phyloP scores from a whole-genome alignment of 768 basidiomycete species.

The Mrakia frigida region DNA sequence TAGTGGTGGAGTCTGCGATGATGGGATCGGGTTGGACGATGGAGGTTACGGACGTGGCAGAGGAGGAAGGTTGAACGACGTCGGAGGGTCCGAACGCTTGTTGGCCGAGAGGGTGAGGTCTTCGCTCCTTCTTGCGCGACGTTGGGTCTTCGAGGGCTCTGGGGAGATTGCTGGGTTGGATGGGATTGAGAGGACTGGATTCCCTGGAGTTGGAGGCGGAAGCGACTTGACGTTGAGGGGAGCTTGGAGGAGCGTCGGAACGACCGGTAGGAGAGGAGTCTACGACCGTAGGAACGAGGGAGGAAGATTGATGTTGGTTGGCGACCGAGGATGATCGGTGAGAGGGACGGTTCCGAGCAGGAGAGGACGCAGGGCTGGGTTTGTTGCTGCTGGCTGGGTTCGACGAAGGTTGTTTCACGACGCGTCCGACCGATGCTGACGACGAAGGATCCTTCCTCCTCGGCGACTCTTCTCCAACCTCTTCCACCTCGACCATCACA shows the following conservation, averaged over 20 bases:
- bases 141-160: neutral
- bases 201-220: too few relatives aligned
- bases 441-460: neutral
- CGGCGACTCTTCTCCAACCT: neutral
- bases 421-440: neutral
- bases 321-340: neutral
- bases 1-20: too few relatives aligned
- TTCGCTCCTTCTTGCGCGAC: neutral
- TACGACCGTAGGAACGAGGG: neutral
- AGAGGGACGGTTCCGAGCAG: neutral
- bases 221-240: neutral
- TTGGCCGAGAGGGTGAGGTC: constrained; percentile 13
- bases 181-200: neutral
- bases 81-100: neutral
- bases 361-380: neutral
- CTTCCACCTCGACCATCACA: neutral
- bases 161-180: neutral
- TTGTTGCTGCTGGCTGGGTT: neutral
- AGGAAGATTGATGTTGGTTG: neutral
- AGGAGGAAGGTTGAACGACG: neutral
- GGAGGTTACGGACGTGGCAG: neutral
- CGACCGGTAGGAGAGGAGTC: neutral
- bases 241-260: neutral
- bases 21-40: neutral
- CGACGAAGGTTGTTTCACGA: neutral